Conservation (phyloP, 108 stramenopile genomes). For the Skeletonema tropicum region DNA sequence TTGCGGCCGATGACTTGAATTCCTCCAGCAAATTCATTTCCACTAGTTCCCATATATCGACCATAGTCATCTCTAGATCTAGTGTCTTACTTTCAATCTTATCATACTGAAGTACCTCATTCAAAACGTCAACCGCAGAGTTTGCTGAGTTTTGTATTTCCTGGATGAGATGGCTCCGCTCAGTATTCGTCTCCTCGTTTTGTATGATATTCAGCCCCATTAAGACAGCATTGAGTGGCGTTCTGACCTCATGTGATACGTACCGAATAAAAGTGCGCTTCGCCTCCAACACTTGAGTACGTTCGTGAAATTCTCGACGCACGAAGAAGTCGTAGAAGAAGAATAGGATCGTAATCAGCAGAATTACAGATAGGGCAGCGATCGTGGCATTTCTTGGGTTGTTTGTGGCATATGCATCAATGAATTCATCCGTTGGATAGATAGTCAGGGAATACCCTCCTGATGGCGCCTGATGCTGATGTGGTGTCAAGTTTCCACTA, state of each 20-base stretch:
- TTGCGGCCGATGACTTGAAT: too few relatives aligned
- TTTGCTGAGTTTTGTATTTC: constrained; percentile 24
- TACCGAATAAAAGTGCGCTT: too few relatives aligned
- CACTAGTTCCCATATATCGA: too few relatives aligned
- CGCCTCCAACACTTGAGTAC: too few relatives aligned
- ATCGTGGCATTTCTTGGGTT: constrained; percentile 41
- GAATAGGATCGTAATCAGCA: constrained; percentile 51
- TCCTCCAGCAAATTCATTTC: too few relatives aligned
- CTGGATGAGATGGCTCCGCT: too few relatives aligned
- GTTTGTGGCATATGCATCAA: constrained; percentile 25
- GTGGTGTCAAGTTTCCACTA: too few relatives aligned
- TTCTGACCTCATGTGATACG: too few relatives aligned
- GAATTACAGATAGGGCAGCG: constrained; percentile 38
- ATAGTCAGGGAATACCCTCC: constrained; percentile 4
- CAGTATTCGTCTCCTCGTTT: too few relatives aligned
- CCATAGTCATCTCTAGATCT: constrained; percentile 29
- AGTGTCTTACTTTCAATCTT: constrained; percentile 44
- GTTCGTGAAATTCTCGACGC: constrained; percentile 47
- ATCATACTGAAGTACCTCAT: constrained; percentile 57
- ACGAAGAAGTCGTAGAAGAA: constrained; percentile 61
- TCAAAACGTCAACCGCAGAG: constrained; percentile 52
- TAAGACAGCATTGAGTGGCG: too few relatives aligned
- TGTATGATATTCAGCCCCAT: too few relatives aligned
- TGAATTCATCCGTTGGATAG: constrained; percentile 43
- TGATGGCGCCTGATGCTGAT: too few relatives aligned